Evolutionary conservation across 2,329 filamentous ascomycete genomes (phyloP), one percentile per base, ranked within the genome.

Genomic region (Phymatotrichopsis omnivora): DNA sequence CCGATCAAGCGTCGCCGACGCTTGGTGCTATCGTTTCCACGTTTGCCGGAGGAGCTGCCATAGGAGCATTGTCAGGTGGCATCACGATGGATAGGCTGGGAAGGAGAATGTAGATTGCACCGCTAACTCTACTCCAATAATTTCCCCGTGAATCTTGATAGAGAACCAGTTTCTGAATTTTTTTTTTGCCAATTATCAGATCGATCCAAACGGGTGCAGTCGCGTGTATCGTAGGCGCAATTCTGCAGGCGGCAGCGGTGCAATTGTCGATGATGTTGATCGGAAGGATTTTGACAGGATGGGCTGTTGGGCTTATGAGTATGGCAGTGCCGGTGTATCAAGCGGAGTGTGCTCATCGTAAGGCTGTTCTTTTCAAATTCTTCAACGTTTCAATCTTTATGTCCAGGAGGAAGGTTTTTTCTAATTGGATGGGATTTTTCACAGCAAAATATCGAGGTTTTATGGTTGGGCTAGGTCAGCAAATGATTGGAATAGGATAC

Each of bases 311-410:
- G 8, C 59, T 73, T 14, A 67, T 77, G 54, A 73, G 69, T 14
- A 76, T 74, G 58, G 73, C 71, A 3, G 72, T 80, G 2, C 77
- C 76, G 3, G 69, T 75, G 25, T 80, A 80, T 58, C 75, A 78
- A 47, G 72, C 75, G 7, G 77, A 80, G 58, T 70, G 74, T 42
- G 74, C 76, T 0, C 68, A 74, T 30, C 52, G 50, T 47, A 29
- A 49, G 42, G 45, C 35, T 30, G 36, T 35, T 20, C 16, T 30
- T 41, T 36, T 22, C 36, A 31, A 34, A 20, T 40, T 28, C 45
- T 45, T 16, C 31, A 33, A 7, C 37, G 25, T 25, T 14, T 16
- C 22, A 12, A n/a, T n/a, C n/a, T n/a, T n/a, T n/a, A n/a, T n/a
- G n/a, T n/a, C n/a, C n/a, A n/a, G n/a, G 39, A 4, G n/a, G 5